Base-by-base conservation (phyloP, 208 protist species). In the Trypanosoma boissoni region DNA sequence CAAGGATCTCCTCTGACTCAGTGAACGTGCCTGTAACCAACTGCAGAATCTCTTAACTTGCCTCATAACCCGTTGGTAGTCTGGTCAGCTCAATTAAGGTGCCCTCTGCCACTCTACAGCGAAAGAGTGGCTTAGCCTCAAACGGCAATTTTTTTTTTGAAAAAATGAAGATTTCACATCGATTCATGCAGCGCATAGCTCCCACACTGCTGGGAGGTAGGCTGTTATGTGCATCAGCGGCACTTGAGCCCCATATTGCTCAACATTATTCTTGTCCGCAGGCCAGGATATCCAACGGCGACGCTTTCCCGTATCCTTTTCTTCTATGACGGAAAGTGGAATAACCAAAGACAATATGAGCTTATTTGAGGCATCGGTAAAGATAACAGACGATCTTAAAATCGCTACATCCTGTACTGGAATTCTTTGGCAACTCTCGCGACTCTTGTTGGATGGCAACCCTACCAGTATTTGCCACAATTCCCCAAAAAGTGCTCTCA, bases 11-110 rank as follows among this genome's bases (percentile, higher is more conserved):
- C 20, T 32, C 50, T 42, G 51, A 53, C 16, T 58, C 67, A 1
- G 67, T 51, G 9, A 68, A 2, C 0, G 52, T 56, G 14, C 58
- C 26, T 3, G 61, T 69, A 36, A 74, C 27, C 31, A 28, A 39
- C 26, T 69, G 68, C 55, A 74, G 60, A 20, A 74, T 54, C 31
- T 74, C 61, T 20, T 52, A 55, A 34, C 61, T 74, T 27, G 64
- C 34, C 34, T 39, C 12, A 39, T 39, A 39, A 39, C 34, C 34
- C 34, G 34, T 39, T 6, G 34, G 34, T 12, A 12, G 34, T 12
- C 34, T 39, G 34, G 34, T 39, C 12, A 39, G 12, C 34, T 39
- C 34, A 6, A 39, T 39, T 39, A 12, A 16, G 34, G 34, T 12
- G 34, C 34, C 34, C 12, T 39, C 34, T 39, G 8, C 34, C 34